A percentile compares a stretch with the other conserved stretches of the same genome.
Evolutionary conservation across 129 eudicot species (phyloP).

Genomic region (Lactuca saligna): DNA sequence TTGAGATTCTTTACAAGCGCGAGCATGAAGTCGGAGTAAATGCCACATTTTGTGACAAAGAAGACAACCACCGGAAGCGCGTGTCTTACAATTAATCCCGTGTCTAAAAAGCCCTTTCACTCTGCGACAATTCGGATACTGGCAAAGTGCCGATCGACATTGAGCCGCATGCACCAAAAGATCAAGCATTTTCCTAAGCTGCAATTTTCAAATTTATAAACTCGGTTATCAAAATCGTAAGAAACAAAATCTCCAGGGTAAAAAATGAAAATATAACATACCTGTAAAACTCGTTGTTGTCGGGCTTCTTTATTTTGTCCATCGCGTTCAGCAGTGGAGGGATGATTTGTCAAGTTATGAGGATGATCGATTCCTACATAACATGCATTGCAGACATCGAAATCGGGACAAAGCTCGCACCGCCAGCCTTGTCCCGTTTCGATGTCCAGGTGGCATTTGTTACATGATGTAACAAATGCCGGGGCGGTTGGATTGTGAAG

Average conservation of each 20-base stretch:
- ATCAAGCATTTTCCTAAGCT: conserved; percentile 96
- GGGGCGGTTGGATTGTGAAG: conserved; percentile 97
- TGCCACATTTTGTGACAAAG: conserved; percentile 95
- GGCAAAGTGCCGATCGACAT: conserved; percentile 82
- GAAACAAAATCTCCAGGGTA: neutral
- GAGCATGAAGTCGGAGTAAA: conserved; percentile 93
- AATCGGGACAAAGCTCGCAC: conserved; percentile 91
- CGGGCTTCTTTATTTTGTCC: conserved; percentile 98
- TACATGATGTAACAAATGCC: conserved; percentile 85
- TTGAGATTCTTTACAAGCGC: conserved; percentile 90
- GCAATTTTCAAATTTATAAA: conserved; percentile 21
- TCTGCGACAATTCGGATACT: conserved; percentile 79
- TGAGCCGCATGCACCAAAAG: conserved; percentile 91
- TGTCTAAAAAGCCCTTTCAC: conserved; percentile 97
- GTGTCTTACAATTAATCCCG: conserved; percentile 66
- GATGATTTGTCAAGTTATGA: conserved; percentile 79
- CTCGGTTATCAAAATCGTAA: no score
- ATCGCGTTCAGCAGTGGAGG: conserved; percentile 73
- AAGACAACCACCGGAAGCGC: conserved; percentile 85
- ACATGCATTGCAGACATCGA: conserved; percentile 80
- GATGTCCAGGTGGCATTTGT: conserved; percentile 72
- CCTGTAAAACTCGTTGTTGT: conserved; percentile 84
- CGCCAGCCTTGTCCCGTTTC: conserved; percentile 99
- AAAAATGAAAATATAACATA: conserved; percentile 17
- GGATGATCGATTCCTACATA: conserved; percentile 88